Evolutionary conservation across 495 filamentous ascomycete species (phyloP), one percentile per base, ranked within the genome.

Genomic region (Annulohypoxylon moriforme): DNA sequence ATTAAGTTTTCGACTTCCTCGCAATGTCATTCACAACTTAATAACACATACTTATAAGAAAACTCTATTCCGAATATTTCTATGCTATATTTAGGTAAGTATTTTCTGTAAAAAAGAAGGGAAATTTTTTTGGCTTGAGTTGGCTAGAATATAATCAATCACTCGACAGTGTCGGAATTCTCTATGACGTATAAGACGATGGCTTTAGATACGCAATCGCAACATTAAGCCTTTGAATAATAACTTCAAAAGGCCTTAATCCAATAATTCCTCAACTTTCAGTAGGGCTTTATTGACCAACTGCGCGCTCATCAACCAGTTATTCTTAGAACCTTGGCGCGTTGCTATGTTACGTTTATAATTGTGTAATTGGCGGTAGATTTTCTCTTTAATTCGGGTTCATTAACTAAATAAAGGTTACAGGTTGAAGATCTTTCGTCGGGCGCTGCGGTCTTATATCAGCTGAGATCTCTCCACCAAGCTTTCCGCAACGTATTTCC

Each of bases 401-500:
- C 13, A 6, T 44, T 44, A 20, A 20, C 40, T 44, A 18, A 8
- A 50, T 24, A 4, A 3, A 50, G 46, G 16, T 25, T 10, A 50
- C 11, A 27, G 29, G 50, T 14, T 34, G 50, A 55, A 34, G 27
- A 55, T 55, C 50, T 52, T 14, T 52, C n/a, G 29, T 34, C n/a
- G 29, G 50, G 50, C 29, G 29, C 2, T 13, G 50, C 50, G 50
- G n/a, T 33, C 50, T 55, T 55, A 55, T 34, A 55, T 55, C 50
- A 55, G 50, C 50, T 55, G 50, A 55, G 27, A 34, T 7, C 2
- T 55, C 29, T 10, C 25, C 49, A 53, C 16, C n/a, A n/a, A 29
- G 27, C 27, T 20, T 55, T 34, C n/a, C 50, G 50, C 50, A 34
- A 0, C 4, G 34, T 55, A 16, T 33, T 34, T 20, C 50, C 9